These are phyloP conservation scores for Lentinula boryana DNA, from an alignment of 768 basidiomycete genomes.

Conservation along the genomic window DNA sequence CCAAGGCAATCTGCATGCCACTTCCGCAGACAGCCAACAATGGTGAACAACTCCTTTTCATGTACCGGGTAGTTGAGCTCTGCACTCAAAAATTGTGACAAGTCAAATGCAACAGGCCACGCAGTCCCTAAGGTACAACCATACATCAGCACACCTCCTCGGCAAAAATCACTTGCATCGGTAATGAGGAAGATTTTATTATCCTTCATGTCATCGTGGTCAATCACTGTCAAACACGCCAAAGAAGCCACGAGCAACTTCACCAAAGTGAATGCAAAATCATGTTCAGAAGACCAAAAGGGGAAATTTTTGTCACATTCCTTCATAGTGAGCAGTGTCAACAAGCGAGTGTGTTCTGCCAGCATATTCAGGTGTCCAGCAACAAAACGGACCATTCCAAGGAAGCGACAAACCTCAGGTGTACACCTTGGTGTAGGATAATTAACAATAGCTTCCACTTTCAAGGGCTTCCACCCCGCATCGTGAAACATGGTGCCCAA, in stretches of 20 bases:
- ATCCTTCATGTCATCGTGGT: conserved; percentile 21
- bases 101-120: conserved; percentile 24
- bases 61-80: conserved; percentile 21
- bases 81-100: conserved; percentile 14
- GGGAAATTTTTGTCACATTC: conserved; percentile 11
- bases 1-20: conserved; percentile 15
- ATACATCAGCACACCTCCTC: conserved; percentile 19
- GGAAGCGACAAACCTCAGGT: conserved; percentile 12
- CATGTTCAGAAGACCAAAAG: conserved; percentile 16
- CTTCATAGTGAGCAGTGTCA: conserved; percentile 15
- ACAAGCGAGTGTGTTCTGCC: conserved; percentile 12
- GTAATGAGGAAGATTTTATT: conserved; percentile 24
- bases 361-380: conserved; percentile 8
- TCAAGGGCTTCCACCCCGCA: conserved; percentile 16
- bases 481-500: conserved; percentile 17
- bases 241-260: conserved; percentile 20
- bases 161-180: conserved; percentile 21
- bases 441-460: conserved; percentile 14
- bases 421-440: conserved; percentile 14
- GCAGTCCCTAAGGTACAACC: conserved; percentile 19
- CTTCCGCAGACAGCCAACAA: conserved; percentile 18
- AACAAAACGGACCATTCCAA: conserved; percentile 18
- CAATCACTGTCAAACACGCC: conserved; percentile 22
- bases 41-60: conserved; percentile 25
- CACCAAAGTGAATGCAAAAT: conserved; percentile 20